Evolutionary conservation across 1,284 basidiomycete species (phyloP), one percentile per base, ranked within the genome.

Genomic region (Ceratobasidium papillatum): DNA sequence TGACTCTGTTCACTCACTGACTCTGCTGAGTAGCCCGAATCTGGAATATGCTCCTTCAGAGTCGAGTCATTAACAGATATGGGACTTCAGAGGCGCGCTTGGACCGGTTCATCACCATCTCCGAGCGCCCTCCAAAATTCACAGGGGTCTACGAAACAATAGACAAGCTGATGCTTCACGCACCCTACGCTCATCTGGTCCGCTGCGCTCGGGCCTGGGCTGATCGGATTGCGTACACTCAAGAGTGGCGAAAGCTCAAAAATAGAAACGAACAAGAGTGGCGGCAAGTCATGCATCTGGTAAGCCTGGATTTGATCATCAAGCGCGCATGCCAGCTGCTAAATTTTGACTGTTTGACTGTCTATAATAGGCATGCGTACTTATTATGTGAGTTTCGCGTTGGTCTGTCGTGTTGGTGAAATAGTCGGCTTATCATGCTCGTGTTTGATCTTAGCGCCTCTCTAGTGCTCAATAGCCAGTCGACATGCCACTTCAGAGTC

Each of bases 121-220:
- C 19, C 17, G 69, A 62, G 12, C 32, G 34, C 32, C 69, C 69
- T 14, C 69, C 69, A 9, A 30, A 25, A 30, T 62, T 72, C 45
- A 41, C 9, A 1, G 69, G 69, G 22, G 25, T 17, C 1, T 62
- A 72, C 47, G 58, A 43, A 12, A 34, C 38, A 8, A 3, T 62
- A 2, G n/a, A 58, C 12, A 34, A 38, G 32, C 30, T 72, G 4
- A 61, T 61, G 56, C 30, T 72, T 9, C 30, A 27, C 14, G 12
- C 11, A 22, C 69, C 69, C 3, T 14, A 34, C n/a, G 58, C 58
- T 25, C 69, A 72, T 32, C 34, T 72, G n/a, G 45, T 32, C 9
- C 69, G 69, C 34, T 72, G 69, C 56, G 34, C 69, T 27, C 58
- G 69, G 22, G 69, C 69, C 8, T 72, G 69, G 69, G 69, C 69